phyloP scores from a whole-genome alignment of 352 stramenopile genomes.

The Thalassiosira mediterranea region DNA sequence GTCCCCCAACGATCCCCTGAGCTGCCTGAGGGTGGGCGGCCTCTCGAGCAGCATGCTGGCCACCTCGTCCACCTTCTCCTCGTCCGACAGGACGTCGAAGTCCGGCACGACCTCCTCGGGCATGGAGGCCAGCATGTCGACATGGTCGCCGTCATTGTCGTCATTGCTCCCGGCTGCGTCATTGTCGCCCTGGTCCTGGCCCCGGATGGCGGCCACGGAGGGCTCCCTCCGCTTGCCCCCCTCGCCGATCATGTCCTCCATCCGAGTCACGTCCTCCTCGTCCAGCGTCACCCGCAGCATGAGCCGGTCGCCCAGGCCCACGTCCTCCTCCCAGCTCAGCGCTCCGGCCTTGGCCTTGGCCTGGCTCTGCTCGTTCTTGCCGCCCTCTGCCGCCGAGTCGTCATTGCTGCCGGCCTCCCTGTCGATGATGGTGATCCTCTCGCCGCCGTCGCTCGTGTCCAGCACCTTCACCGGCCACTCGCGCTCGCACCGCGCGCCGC shows the following conservation, averaged over 20 bases:
- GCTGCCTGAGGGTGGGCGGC: not conserved
- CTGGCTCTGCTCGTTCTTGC: not conserved
- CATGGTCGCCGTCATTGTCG: not conserved
- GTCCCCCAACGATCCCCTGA: too few relatives aligned
- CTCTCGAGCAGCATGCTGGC: constrained; percentile 1
- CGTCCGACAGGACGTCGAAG: not conserved
- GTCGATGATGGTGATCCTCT: constrained; percentile 8
- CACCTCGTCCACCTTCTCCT: not conserved
- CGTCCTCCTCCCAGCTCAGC: not conserved
- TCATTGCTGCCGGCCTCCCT: not conserved
- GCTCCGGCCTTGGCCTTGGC: not conserved
- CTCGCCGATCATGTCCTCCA: not conserved
- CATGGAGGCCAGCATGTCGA: constrained; percentile 3
- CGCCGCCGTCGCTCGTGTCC: not conserved
- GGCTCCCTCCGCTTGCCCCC: not conserved
- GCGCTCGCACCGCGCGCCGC: not conserved
- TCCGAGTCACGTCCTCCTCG: not conserved
- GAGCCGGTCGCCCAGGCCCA: not conserved
- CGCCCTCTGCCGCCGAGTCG: not conserved
- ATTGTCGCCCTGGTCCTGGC: not conserved
- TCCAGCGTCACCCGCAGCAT: not conserved
- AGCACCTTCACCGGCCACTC: not conserved
- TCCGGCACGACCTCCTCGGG: not conserved
- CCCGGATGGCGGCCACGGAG: not conserved
- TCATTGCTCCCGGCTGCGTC: not conserved